phyloP scores from a whole-genome alignment of 352 stramenopile genomes.

The Saprolegnia parasitica region DNA sequence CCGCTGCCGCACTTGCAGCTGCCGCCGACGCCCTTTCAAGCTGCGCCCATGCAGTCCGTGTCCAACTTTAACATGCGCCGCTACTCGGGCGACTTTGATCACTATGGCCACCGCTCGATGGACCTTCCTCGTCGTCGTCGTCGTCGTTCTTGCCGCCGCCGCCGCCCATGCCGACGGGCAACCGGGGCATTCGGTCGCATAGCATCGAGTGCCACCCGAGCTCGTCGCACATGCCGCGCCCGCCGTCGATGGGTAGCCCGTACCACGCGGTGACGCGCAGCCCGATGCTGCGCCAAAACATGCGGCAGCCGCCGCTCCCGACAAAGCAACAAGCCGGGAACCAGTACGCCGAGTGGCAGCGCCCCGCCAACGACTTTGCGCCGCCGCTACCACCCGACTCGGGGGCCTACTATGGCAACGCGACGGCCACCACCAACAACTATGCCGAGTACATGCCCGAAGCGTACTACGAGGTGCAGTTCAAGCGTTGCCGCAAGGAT shows the following conservation, averaged over 20 bases:
- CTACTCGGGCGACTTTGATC: slow-evolving; percentile 26
- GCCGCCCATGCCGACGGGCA: slow-evolving; percentile 11
- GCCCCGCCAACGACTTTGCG: background rate
- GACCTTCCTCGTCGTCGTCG: background rate
- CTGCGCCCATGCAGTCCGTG: background rate
- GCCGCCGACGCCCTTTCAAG: slow-evolving; percentile 17
- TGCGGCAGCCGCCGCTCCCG: slow-evolving; percentile 4
- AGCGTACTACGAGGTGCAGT: slow-evolving; percentile 61
- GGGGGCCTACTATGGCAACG: background rate
- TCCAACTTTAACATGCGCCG: slow-evolving; percentile 14
- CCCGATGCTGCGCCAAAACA: background rate
- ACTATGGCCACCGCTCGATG: slow-evolving; percentile 1
- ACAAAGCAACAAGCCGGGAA: background rate
- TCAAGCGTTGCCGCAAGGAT: slow-evolving; percentile 63
- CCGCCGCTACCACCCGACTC: background rate
- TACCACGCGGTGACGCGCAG: slow-evolving; percentile 6
- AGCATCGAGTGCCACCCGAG: slow-evolving; percentile 17
- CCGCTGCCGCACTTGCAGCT: slow-evolving; percentile 1
- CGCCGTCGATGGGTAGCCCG: background rate
- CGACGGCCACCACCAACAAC: background rate
- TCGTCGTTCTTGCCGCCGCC: slow-evolving; percentile 5
- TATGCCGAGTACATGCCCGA: slow-evolving; percentile 2
- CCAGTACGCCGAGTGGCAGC: slow-evolving; percentile 3
- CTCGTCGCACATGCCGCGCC: background rate
- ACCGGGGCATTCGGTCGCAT: slow-evolving; percentile 26